phyloP scores from a whole-genome alignment of 1,284 basidiomycete genomes.

The Rhodotorula sp. region DNA sequence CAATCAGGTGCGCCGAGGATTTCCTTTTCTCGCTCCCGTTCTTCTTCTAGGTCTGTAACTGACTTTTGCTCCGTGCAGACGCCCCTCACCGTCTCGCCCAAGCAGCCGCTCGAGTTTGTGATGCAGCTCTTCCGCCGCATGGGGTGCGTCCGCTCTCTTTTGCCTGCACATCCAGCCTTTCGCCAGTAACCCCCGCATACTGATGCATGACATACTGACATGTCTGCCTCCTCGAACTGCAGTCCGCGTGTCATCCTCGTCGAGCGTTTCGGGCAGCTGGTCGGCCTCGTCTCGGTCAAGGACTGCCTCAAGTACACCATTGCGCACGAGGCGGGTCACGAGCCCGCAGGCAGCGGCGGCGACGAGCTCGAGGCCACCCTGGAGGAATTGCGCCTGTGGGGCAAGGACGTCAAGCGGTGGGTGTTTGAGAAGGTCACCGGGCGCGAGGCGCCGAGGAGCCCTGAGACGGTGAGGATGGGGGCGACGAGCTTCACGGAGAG shows the following conservation, averaged over 20 bases:
- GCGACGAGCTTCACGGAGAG: neutral
- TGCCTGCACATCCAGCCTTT: no score
- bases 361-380: slow-evolving; percentile 47
- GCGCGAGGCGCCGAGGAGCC: neutral
- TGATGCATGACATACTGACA: neutral
- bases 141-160: slow-evolving; percentile 62
- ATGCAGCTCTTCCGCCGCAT: slow-evolving; percentile 94
- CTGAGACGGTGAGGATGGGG: neutral
- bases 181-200: no score
- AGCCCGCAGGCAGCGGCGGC: neutral
- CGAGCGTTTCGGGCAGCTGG: slow-evolving; percentile 76
- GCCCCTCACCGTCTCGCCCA: slow-evolving; percentile 88
- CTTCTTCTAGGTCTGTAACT: neutral
- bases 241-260: slow-evolving; percentile 94
- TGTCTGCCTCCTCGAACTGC: slow-evolving; percentile 15
- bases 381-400: slow-evolving; percentile 45
- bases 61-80: slow-evolving; percentile 60
- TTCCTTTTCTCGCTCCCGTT: neutral
- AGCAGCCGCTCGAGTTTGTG: slow-evolving; percentile 90
- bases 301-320: slow-evolving; percentile 67
- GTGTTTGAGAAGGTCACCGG: slow-evolving; percentile 23
- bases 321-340: slow-evolving; percentile 38
- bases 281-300: slow-evolving; percentile 91
- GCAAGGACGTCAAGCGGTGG: slow-evolving; percentile 33
- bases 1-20: slow-evolving; percentile 66